A percentile compares a stretch with the other conserved stretches of the same genome.
These are phyloP conservation scores for Gnomoniopsis sp. DNA, from an alignment of 2,329 filamentous ascomycete genomes.

Conservation along the genomic window DNA sequence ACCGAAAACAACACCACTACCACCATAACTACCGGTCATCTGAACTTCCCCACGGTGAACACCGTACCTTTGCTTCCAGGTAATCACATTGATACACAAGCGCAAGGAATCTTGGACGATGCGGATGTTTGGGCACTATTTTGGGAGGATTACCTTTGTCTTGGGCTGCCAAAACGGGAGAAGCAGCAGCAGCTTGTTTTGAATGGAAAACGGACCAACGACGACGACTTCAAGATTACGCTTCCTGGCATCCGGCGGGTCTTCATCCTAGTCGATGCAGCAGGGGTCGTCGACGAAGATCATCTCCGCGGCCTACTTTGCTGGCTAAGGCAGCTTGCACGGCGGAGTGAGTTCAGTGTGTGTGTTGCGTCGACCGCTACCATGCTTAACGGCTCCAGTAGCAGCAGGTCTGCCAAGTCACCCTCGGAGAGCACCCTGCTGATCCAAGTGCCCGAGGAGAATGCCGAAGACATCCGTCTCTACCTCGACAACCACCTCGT, in stretches of 20 bases:
- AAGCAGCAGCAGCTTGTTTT: neutral
- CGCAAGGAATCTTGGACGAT: slow-evolving; percentile 22
- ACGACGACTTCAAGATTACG: slow-evolving; percentile 23
- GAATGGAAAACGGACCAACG: too few species aligned
- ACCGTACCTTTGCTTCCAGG: neutral
- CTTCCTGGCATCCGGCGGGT: slow-evolving; percentile 24
- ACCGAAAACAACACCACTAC: neutral
- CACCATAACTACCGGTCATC: neutral
- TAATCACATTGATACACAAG: too few species aligned
- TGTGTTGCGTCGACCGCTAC: slow-evolving; percentile 24
- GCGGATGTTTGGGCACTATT: slow-evolving; percentile 29
- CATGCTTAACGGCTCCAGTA: neutral
- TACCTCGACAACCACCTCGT: slow-evolving; percentile 30
- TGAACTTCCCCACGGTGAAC: neutral
- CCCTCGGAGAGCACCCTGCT: slow-evolving; percentile 24
- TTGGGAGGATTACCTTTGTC: slow-evolving; percentile 26
- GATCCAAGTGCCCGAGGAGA: slow-evolving; percentile 28
- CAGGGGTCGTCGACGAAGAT: slow-evolving; percentile 23
- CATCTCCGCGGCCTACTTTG: slow-evolving; percentile 27
- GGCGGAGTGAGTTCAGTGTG: slow-evolving; percentile 31
- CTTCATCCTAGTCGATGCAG: slow-evolving; percentile 31
- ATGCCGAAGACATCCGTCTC: slow-evolving; percentile 29
- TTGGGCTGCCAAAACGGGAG: neutral
- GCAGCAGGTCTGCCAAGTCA: slow-evolving; percentile 16
- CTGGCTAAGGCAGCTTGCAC: slow-evolving; percentile 27